A percentile compares a stretch with the other conserved stretches of the same genome.
Conservation (phyloP, 306 rosid species). For the Medicago arabica region DNA sequence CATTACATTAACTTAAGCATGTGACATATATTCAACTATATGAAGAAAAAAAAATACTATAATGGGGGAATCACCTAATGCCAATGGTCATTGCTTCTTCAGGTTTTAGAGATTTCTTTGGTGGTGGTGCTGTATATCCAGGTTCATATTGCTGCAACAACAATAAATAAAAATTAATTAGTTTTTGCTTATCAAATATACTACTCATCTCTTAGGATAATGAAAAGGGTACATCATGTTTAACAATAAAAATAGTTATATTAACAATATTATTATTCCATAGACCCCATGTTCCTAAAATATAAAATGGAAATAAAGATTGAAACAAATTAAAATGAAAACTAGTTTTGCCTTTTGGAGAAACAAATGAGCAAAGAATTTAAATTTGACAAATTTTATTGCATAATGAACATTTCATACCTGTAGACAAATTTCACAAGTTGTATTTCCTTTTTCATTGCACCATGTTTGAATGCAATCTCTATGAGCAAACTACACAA, state of each 20-base stretch:
- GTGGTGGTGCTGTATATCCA: slow-evolving; percentile 72
- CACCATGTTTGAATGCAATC: slow-evolving; percentile 99
- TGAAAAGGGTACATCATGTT: neutral
- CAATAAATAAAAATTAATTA: neutral
- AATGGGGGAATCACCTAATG: slow-evolving; percentile 58
- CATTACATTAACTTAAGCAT: slow-evolving; percentile 35
- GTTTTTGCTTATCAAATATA: neutral
- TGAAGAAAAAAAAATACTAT: neutral
- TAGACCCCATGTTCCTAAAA: neutral
- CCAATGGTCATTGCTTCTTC: slow-evolving; percentile 77
- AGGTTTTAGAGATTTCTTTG: slow-evolving; percentile 61
- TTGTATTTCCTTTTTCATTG: slow-evolving; percentile 83
- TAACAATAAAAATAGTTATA: neutral
- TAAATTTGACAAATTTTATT: neutral
- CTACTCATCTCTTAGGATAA: neutral
- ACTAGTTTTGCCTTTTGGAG: neutral
- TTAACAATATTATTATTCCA: neutral
- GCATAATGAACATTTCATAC: slow-evolving; percentile 34
- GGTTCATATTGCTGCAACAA: slow-evolving; percentile 79
- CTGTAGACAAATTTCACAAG: slow-evolving; percentile 95
- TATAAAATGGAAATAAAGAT: neutral
- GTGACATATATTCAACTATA: slow-evolving; percentile 4
- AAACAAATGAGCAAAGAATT: neutral
- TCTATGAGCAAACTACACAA: slow-evolving; percentile 88
- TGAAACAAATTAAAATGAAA: neutral